A percentile compares a stretch with the other conserved stretches of the same genome.
These are phyloP conservation scores for Aulographum hederae DNA, from an alignment of 2,329 filamentous ascomycete genomes.

Conservation along the genomic window DNA sequence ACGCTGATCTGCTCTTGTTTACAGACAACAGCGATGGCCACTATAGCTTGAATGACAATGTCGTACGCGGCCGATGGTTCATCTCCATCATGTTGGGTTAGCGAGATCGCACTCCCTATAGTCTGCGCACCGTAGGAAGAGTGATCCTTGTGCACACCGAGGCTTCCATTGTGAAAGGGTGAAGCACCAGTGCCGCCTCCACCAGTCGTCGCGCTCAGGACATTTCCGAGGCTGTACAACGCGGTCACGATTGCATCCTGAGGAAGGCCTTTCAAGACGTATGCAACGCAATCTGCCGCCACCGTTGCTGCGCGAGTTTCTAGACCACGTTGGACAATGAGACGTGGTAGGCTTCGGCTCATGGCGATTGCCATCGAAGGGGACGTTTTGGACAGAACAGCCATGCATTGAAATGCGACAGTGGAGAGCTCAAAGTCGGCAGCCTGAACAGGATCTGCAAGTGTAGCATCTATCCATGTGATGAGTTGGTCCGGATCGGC, in stretches of 20 bases:
- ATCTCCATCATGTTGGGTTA: slow-evolving; percentile 58
- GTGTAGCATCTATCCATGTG: slow-evolving; percentile 67
- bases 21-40: slow-evolving; percentile 66
- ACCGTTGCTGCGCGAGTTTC: slow-evolving; percentile 50
- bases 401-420: slow-evolving; percentile 64
- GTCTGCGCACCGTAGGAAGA: slow-evolving; percentile 13
- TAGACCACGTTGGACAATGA: slow-evolving; percentile 71
- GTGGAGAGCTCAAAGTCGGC: slow-evolving; percentile 58
- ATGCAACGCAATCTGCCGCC: slow-evolving; percentile 71
- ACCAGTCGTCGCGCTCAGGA: slow-evolving; percentile 46
- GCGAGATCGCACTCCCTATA: slow-evolving; percentile 60
- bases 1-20: slow-evolving; percentile 85
- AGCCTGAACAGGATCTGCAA: slow-evolving; percentile 69
- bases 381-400: slow-evolving; percentile 60
- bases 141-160: slow-evolving; percentile 19
- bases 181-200: slow-evolving; percentile 26
- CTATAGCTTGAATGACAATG: slow-evolving; percentile 89
- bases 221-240: slow-evolving; percentile 89
- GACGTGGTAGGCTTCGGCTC: slow-evolving; percentile 63
- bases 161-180: slow-evolving; percentile 31
- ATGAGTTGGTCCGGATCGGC: slow-evolving; percentile 65
- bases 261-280: slow-evolving; percentile 63
- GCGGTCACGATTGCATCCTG: slow-evolving; percentile 91
- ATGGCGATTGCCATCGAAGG: slow-evolving; percentile 55
- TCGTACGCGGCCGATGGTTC: slow-evolving; percentile 61